Evolutionary conservation across 192 early-diverging fungal genomes (phyloP), one percentile per base, ranked within the genome.

Genomic region (Cetraspora pellucida): DNA sequence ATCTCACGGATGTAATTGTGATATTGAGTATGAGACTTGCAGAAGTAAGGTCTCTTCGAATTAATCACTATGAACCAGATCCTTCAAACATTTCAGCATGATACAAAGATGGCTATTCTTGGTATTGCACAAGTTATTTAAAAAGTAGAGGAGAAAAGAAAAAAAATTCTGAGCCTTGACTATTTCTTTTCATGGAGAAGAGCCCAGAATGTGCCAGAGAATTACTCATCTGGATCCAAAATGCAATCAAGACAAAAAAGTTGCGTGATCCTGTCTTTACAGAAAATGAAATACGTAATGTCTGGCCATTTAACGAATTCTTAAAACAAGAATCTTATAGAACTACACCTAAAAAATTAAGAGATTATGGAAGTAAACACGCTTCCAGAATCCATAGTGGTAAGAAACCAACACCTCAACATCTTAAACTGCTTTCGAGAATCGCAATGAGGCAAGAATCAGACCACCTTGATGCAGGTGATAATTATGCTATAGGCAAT

Each of bases 131-230:
- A 7, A 46, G 73, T 10, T 74, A 49, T 74, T 2, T 49, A 25
- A 74, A 74, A 25, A 74, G 45, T 74, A 74, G 60, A 74, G 46
- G 60, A 60, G 59, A 74, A 61, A n/a, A 19, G 27, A 74, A 61
- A 47, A 27, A 63, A 16, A 74, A 74, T 63, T 44, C 58, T 60
- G n/a, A 19, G 23, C 65, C 37, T 9, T 10, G 65, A 67, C 30
- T 10, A 67, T 67, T 67, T 5, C 9, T 37, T 21, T 67, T n/a
- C 6, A 44, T 67, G 43, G 65, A 67, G 45, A 67, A 67, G 45
- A 67, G 45, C n/a, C 65, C 30, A 47, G 65, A 46, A 67, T 9
- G 14, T 3, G 65, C 37, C 5, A 43, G 43, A 45, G 65, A 67
- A 67, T 45, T 67, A 45, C 65, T 67, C n/a, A 67, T 19, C 43